phyloP scores from a whole-genome alignment of 2,329 filamentous ascomycete genomes.

The Fonsecaea pedrosoi region DNA sequence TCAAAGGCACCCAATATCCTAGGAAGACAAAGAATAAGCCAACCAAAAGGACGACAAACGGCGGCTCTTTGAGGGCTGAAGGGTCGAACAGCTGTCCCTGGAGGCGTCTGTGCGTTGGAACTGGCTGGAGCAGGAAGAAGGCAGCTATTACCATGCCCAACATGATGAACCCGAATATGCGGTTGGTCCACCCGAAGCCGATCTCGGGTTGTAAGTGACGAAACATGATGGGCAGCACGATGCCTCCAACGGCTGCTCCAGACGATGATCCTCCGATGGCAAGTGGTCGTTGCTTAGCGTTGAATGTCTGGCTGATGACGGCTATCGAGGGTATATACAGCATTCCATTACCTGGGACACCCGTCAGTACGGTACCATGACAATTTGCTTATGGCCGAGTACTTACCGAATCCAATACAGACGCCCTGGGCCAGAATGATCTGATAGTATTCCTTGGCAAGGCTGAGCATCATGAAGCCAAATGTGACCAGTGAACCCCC shows the following conservation, averaged over 20 bases:
- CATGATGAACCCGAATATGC: slow-evolving; percentile 26
- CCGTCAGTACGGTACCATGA: neutral
- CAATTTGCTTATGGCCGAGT: slow-evolving; percentile 47
- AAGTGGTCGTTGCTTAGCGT: slow-evolving; percentile 40
- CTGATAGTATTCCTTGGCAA: slow-evolving; percentile 58
- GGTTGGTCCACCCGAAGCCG: slow-evolving; percentile 62
- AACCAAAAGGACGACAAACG: slow-evolving; percentile 15
- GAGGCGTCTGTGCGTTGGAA: slow-evolving; percentile 10
- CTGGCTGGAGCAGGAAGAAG: slow-evolving; percentile 19
- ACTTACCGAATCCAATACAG: slow-evolving; percentile 58
- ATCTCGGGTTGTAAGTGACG: slow-evolving; percentile 54
- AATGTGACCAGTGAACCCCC: slow-evolving; percentile 39
- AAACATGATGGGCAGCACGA: slow-evolving; percentile 49
- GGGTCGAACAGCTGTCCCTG: slow-evolving; percentile 19
- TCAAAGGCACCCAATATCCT: slow-evolving; percentile 20
- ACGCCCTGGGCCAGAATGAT: slow-evolving; percentile 62
- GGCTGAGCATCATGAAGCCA: slow-evolving; percentile 51
- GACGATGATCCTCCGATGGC: slow-evolving; percentile 33
- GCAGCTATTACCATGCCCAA: slow-evolving; percentile 18
- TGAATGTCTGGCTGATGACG: slow-evolving; percentile 62
- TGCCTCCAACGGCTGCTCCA: slow-evolving; percentile 32
- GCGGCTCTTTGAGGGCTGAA: slow-evolving; percentile 16
- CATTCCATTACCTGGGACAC: slow-evolving; percentile 50
- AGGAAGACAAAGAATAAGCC: slow-evolving; percentile 22
- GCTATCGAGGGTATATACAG: slow-evolving; percentile 55